Percentiles rank a stretch among this genome's conserved stretches.
These are phyloP conservation scores for Bothriochloa decipiens DNA, from an alignment of 176 grass and related monocot genomes.

Conservation along the genomic window DNA sequence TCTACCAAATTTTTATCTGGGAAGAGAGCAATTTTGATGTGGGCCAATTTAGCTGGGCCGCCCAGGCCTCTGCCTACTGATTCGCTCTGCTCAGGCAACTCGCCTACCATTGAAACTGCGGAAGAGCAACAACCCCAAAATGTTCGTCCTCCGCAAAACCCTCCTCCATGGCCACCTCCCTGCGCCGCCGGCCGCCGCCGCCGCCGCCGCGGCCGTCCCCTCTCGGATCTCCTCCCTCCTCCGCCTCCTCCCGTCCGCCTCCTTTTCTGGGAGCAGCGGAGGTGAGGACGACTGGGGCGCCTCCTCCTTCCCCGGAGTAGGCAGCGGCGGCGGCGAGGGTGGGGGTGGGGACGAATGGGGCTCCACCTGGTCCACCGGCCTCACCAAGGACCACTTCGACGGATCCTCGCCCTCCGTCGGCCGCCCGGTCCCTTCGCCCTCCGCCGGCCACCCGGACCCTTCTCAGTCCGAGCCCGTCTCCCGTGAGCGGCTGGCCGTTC, in stretches of 20 bases:
- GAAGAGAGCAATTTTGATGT: background rate
- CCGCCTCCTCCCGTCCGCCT: constrained; percentile 37
- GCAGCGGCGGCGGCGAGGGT: background rate
- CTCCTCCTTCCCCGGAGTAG: constrained; percentile 35
- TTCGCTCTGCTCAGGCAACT: background rate
- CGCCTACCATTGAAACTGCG: constrained; percentile 39
- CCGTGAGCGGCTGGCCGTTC: constrained; percentile 40
- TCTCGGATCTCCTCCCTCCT: constrained; percentile 52
- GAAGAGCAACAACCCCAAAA: constrained; percentile 37
- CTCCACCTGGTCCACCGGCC: constrained; percentile 82
- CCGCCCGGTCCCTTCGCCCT: constrained; percentile 26
- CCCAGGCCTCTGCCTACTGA: background rate
- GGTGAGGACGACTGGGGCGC: constrained; percentile 62
- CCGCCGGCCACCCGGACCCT: constrained; percentile 23
- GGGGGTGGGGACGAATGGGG: constrained; percentile 64
- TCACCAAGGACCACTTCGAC: constrained; percentile 94
- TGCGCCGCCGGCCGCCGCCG: constrained; percentile 34
- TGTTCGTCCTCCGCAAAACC: constrained; percentile 63
- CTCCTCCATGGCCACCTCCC: constrained; percentile 67
- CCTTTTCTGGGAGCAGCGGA: constrained; percentile 10
- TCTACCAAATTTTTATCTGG: background rate
- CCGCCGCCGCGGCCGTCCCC: background rate
- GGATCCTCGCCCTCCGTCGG: constrained; percentile 53
- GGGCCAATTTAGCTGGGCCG: constrained; percentile 32
- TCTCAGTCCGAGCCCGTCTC: constrained; percentile 38